Evolutionary conservation across 2,329 filamentous ascomycete genomes (phyloP), one percentile per base, ranked within the genome.

Genomic region (Cryphonectria radicalis): DNA sequence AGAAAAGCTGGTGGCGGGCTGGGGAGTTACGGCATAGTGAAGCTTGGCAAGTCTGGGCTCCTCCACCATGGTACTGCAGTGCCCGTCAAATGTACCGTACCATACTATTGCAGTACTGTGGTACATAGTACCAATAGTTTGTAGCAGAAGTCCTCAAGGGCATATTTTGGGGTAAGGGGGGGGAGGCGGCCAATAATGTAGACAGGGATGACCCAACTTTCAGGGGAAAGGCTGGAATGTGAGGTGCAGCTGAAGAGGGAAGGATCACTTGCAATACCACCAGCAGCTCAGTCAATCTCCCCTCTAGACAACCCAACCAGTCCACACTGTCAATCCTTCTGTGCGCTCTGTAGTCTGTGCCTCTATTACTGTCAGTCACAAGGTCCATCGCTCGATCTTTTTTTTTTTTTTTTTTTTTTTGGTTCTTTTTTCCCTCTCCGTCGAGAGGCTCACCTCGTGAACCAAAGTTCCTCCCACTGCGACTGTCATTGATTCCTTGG

Each of bases 161-260:
- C 28, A 19, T 17, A 32, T 32, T 32, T 57, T 57, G n/a, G 53
- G 53, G 53, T n/a, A 50, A 14, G 59, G 59, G 59, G 59, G 59
- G 19, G 32, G 32, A 3, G 32, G 32, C 28, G n/a, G n/a, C 32
- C 32, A 32, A 32, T 32, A 14, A 40, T 62, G 35, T 32, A 0
- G 59, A 62, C 59, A 59, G 50, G 65, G 35, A 53, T 28, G 42
- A 22, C 13, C 32, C 25, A 65, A 40, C 22, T 25, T 63, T 64
- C 25, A n/a, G 35, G 62, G 40, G 62, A 28, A 40, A 63, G 62
- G 40, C 4, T 40, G 40, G 19, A 37, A 37, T 32, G 64, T 57
- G 32, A 66, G 46, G 28, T 66, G 46, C 64, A 66, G 46, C 25
- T 66, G 46, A 66, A 35, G 40, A 43, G 40, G 40, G 42, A 55